Evolutionary conservation across 1,284 basidiomycete genomes (phyloP).

Genomic region (Fomes fomentarius): DNA sequence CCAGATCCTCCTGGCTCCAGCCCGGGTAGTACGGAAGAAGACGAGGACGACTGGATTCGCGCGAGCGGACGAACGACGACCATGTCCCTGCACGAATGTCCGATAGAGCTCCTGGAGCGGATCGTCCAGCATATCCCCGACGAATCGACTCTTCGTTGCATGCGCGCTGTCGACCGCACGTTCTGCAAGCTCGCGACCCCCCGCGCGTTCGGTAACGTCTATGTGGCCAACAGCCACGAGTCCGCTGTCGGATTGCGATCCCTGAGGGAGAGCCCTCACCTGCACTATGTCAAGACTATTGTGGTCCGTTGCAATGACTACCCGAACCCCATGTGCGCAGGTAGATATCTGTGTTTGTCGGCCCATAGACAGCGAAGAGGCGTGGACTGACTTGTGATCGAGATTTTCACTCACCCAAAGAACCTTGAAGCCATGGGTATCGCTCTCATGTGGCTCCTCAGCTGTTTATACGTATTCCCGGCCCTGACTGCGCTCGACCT

Average conservation of each 20-base stretch:
- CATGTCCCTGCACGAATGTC: conserved; percentile 17
- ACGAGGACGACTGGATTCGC: no score
- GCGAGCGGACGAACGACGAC: no score
- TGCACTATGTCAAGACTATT: conserved; percentile 16
- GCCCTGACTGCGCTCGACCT: conserved; percentile 12
- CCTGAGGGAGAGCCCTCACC: conserved; percentile 6
- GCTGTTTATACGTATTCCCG: conserved; percentile 11
- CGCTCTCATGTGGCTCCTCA: conserved; percentile 2
- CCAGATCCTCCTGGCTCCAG: no score
- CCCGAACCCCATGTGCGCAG: background rate
- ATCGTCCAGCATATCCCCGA: conserved; percentile 16
- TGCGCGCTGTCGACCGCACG: conserved; percentile 20
- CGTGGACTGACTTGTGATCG: background rate
- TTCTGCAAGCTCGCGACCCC: conserved; percentile 22
- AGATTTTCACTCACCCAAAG: background rate
- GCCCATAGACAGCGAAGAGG: background rate
- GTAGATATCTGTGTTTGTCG: background rate
- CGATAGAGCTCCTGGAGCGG: conserved; percentile 21
- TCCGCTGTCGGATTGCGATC: conserved; percentile 6
- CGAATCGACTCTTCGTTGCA: conserved; percentile 12
- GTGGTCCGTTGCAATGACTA: conserved; percentile 15
- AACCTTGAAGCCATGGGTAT: conserved; percentile 7
- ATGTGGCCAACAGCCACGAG: conserved; percentile 13
- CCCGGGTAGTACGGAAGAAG: no score
- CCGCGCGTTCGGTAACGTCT: conserved; percentile 14